Evolutionary conservation across 768 basidiomycete species (phyloP), one percentile per base, ranked within the genome.

Genomic region (Suillus tomentosus): DNA sequence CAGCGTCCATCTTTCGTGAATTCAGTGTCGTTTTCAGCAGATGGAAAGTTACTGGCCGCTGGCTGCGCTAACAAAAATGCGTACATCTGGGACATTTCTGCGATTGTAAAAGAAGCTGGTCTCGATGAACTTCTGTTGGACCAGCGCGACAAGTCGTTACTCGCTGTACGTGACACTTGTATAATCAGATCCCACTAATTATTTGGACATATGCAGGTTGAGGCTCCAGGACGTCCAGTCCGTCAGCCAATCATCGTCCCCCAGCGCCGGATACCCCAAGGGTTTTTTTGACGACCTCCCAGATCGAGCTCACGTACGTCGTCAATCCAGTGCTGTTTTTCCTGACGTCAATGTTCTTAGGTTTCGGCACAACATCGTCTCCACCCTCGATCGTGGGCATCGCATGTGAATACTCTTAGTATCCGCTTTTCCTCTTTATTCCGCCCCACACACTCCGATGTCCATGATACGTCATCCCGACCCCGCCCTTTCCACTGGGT

Each of bases 1-100:
- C 45, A 45, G 0, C 45, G n/a, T 45, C 19, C 10, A 45, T 0
- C 4, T 10, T 0, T 0, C 0, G 4, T n/a, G 1, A 0, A 0
- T n/a, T n/a, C 4, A 2, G 45, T 47, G 45, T 47, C 45, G 4
- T 47, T 47, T 47, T 47, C n/a, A 0, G 45, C 10, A n/a, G 19
- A 47, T 47, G 45, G 45, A 5, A 47, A 11, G 4, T 10, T 47
- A 5, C 45, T 47, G 0, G 19, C n/a, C 45, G n/a, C 45, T 47
- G 5, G n/a, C 19, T n/a, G 45, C 24, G 24, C 24, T 0, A 3
- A 45, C n/a, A n/a, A 10, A n/a, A 47, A 47, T 3, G 45, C 4
- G 10, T 47, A 47, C 2, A n/a, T 10, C 2, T 47, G 45, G 45
- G n/a, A 47, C 2, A 2, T 47, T 47, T 47, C 4, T n/a, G n/a